These are phyloP conservation scores for Diacronema lutheri DNA, from an alignment of 78 protist species.

Conservation along the genomic window DNA sequence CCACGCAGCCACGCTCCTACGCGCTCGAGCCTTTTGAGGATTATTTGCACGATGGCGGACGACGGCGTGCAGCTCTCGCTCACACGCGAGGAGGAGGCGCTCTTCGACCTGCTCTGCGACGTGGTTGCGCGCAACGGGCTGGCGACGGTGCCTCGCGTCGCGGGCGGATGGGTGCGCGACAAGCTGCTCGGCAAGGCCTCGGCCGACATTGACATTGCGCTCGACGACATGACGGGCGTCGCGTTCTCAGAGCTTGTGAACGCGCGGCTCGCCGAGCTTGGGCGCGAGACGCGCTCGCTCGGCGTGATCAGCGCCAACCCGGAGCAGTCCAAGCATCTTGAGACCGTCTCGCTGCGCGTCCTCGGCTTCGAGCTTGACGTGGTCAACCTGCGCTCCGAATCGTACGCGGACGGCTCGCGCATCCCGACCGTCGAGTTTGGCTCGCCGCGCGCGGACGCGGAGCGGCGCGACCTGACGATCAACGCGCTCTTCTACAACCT, in stretches of 20 bases:
- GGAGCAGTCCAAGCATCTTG: conserved; percentile 89
- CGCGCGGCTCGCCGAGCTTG: no score
- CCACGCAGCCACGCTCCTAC: no score
- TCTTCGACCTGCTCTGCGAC: conserved; percentile 26
- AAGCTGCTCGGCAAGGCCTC: conserved; percentile 27
- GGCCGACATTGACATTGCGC: conserved; percentile 42
- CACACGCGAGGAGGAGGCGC: background rate
- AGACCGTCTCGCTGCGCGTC: conserved; percentile 78
- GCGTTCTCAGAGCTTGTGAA: no score
- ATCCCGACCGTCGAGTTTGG: conserved; percentile 85
- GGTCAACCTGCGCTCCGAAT: conserved; percentile 84
- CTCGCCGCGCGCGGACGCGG: conserved; percentile 86
- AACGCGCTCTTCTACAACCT: conserved; percentile 92
- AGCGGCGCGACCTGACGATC: conserved; percentile 91
- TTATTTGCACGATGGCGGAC: no score
- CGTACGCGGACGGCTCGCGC: conserved; percentile 66
- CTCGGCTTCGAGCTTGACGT: conserved; percentile 68
- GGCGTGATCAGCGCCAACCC: conserved; percentile 73
- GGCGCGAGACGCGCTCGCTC: no score
- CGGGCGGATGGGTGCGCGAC: conserved; percentile 98
- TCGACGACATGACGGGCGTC: background rate
- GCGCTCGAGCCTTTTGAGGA: no score
- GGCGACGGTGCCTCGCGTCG: conserved; percentile 68
- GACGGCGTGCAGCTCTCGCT: no score
- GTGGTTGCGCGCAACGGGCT: conserved; percentile 11